Base-by-base conservation (phyloP, 495 filamentous ascomycete species). In the Physcia stellaris region DNA sequence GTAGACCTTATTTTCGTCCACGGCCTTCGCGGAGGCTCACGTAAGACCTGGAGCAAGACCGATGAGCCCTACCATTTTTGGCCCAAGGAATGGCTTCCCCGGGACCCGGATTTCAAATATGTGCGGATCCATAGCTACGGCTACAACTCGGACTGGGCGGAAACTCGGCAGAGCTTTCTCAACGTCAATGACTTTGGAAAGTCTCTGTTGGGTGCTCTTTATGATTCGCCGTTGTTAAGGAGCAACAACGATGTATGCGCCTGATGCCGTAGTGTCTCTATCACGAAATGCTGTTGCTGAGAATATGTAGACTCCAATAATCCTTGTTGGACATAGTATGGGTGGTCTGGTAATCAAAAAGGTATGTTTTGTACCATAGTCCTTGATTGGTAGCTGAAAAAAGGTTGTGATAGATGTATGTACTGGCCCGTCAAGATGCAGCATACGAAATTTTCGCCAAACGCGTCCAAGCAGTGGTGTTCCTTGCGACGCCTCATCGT, bases 271-370 rank as follows among this genome's bases (percentile, higher is more conserved):
- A 13, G 26, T n/a, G n/a, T n/a, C n/a, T n/a, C n/a, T n/a, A n/a
- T n/a, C n/a, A 28, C 13, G 26, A 7, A 13, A 28, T 7, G 7
- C 13, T 28, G 26, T 28, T 7, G 26, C 26, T 28, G 26, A 28
- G 7, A 28, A 7, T 7, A 7, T 7, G 24, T 9, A 31, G 30
- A 32, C 39, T 24, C 17, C 34, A 20, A 40, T 72, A 17, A 49
- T 71, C 12, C 39, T 72, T 3, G 50, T 72, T 17, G 66, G 62
- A 5, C 70, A 74, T 49, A 63, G 57, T 43, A 70, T 71, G 68
- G 70, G 70, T 17, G 68, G 68, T 1, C 50, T 65, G 21, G 63
- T 76, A 12, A 60, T 64, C 12, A 76, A 76, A 43, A 67, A 63
- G 35, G 35, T 27, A n/a, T n/a, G n/a, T n/a, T n/a, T n/a, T n/a